Percentiles rank a stretch among this genome's conserved stretches.
Evolutionary conservation across 1,284 basidiomycete genomes (phyloP).

Genomic region (Rhodotorula mucilaginosa): DNA sequence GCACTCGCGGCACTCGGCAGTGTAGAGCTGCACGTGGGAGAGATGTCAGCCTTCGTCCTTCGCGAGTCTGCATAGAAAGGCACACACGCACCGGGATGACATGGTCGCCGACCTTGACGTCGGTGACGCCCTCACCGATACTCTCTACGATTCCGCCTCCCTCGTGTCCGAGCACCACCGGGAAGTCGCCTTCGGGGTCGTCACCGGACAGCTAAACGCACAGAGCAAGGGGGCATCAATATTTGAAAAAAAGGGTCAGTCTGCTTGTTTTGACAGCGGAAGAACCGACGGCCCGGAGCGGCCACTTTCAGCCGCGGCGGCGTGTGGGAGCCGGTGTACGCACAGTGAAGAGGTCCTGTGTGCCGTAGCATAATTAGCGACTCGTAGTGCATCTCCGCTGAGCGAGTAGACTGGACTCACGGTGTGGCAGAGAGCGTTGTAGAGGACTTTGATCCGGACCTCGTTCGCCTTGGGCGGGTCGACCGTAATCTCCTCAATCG

Average conservation of each 20-base stretch:
- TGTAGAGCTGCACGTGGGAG: conserved; percentile 43
- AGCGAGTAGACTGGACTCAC: conserved; percentile 43
- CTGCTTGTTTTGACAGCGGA: not conserved
- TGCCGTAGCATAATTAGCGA: not conserved
- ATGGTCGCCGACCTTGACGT: conserved; percentile 81
- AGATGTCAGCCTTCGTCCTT: too few species aligned
- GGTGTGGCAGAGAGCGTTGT: conserved; percentile 96
- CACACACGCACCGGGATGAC: conserved; percentile 65
- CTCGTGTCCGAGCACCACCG: conserved; percentile 67
- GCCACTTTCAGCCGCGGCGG: not conserved
- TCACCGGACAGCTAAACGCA: conserved; percentile 74
- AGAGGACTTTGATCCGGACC: conserved; percentile 87
- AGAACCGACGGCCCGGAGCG: not conserved
- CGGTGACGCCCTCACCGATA: conserved; percentile 86
- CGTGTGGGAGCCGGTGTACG: not conserved
- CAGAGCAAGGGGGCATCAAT: too few species aligned
- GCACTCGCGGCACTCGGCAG: conserved; percentile 83
- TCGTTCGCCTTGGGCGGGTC: conserved; percentile 85
- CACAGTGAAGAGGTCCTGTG: conserved; percentile 40
- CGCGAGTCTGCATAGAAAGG: too few species aligned
- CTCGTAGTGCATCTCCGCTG: not conserved
- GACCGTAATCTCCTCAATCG: conserved; percentile 89
- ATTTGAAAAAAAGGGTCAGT: too few species aligned
- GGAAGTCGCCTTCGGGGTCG: conserved; percentile 95
- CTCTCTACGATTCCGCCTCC: conserved; percentile 68